Conservation (phyloP, 202 grass and related monocot species). For the Saccharum hybrid region DNA sequence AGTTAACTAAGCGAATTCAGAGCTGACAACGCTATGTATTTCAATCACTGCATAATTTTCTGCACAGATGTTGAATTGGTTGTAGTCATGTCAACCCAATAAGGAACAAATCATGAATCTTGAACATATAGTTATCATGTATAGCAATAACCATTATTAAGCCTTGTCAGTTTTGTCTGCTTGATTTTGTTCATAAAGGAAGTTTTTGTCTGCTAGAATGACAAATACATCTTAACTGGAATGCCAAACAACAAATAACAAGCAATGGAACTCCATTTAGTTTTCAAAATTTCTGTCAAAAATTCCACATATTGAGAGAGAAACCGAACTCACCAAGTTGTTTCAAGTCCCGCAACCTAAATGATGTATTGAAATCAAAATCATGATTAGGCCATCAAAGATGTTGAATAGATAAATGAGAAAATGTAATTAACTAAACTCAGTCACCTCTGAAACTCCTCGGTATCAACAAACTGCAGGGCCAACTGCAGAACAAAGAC, state of each 20-base stretch:
- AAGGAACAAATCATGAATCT: slow-evolving; percentile 13
- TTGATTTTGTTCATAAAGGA: background rate
- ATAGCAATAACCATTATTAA: slow-evolving; percentile 9
- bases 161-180: background rate
- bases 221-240: background rate
- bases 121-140: background rate
- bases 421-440: slow-evolving; percentile 20
- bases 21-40: background rate
- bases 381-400: slow-evolving; percentile 11
- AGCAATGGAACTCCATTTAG: background rate
- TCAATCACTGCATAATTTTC: background rate
- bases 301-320: background rate
- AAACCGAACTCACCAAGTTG: slow-evolving; percentile 72
- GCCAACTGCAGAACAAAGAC: slow-evolving; percentile 61
- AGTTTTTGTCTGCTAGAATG: background rate
- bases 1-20: background rate
- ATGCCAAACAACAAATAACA: background rate
- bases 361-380: slow-evolving; percentile 54
- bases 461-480: slow-evolving; percentile 86
- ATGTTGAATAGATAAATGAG: slow-evolving; percentile 24
- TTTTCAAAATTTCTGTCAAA: background rate
- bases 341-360: slow-evolving; percentile 87
- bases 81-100: background rate
- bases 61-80: background rate
- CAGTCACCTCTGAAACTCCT: slow-evolving; percentile 84